A percentile compares a stretch with the other conserved stretches of the same genome.
Conservation (phyloP, 2,329 filamentous ascomycete genomes). For the Beauveria asiatica region DNA sequence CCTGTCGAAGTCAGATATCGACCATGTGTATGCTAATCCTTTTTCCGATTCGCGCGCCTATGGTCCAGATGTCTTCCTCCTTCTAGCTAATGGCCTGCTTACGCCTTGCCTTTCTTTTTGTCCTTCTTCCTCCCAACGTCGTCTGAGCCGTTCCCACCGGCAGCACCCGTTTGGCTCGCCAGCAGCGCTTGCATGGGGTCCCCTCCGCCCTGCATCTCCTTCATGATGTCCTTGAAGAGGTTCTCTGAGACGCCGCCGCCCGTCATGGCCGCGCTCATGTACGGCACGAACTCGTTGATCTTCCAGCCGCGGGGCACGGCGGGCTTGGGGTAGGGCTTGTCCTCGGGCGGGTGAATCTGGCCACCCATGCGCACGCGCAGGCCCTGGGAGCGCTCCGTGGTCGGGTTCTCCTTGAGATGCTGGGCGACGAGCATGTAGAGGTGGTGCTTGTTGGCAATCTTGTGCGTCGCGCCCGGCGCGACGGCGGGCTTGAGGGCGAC, state of each 20-base stretch:
- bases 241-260: conserved; percentile 93
- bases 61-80: not conserved
- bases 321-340: conserved; percentile 61
- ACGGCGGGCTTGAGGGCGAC: conserved; percentile 54
- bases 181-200: conserved; percentile 38
- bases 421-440: conserved; percentile 73
- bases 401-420: conserved; percentile 71
- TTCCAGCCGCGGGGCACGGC: conserved; percentile 85
- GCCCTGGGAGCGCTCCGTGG: conserved; percentile 58
- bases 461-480: conserved; percentile 21
- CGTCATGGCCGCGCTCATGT: conserved; percentile 81
- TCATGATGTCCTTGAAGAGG: conserved; percentile 94
- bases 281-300: conserved; percentile 72
- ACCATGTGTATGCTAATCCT: not conserved
- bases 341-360: conserved; percentile 51
- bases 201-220: conserved; percentile 62
- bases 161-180: conserved; percentile 25
- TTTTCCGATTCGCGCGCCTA: not conserved
- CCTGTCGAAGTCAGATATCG: not conserved
- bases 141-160: conserved; percentile 18
- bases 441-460: conserved; percentile 73
- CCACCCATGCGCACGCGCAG: conserved; percentile 67
- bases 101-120: conserved; percentile 40
- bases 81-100: not conserved
- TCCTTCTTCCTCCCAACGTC: conserved; percentile 32